These are phyloP conservation scores for Rosellinia necatrix DNA, from an alignment of 2,329 filamentous ascomycete species.

Conservation along the genomic window DNA sequence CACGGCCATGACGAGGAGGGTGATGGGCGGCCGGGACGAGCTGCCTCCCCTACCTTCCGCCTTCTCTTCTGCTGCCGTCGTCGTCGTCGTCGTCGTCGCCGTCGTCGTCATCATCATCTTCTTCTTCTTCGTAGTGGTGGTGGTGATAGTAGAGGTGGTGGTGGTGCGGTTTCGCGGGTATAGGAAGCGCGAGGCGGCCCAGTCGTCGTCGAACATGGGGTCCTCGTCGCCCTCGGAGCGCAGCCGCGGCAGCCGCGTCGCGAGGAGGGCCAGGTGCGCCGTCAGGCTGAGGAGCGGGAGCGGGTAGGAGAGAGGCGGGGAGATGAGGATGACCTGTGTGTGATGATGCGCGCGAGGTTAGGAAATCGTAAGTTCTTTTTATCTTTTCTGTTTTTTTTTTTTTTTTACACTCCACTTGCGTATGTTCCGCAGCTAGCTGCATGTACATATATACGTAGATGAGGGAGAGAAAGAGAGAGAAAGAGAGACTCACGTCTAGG, in stretches of 20 bases:
- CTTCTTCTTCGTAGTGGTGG: too few species aligned
- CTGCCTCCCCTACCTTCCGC: too few species aligned
- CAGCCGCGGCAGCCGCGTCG: conserved; percentile 80
- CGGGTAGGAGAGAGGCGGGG: conserved; percentile 89
- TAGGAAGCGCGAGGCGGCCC: conserved; percentile 79
- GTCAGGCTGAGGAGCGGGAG: conserved; percentile 91
- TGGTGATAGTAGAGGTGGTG: background rate
- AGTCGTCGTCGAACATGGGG: conserved; percentile 97
- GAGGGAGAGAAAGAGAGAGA: background rate
- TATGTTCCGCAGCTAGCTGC: too few species aligned
- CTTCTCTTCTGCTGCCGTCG: background rate
- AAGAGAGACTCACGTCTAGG: conserved; percentile 72
- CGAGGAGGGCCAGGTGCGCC: conserved; percentile 88
- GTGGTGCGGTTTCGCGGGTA: conserved; percentile 61
- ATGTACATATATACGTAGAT: too few species aligned
- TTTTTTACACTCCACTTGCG: background rate
- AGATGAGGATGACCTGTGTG: conserved; percentile 82
- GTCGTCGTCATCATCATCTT: too few species aligned
- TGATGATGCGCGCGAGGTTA: background rate
- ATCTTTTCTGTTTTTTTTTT: background rate
- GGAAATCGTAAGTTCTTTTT: conserved; percentile 8
- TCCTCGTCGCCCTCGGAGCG: conserved; percentile 94
- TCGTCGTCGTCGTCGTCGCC: too few species aligned
- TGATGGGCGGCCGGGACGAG: conserved; percentile 74
- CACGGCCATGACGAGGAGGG: conserved; percentile 85